These are phyloP conservation scores for Dendrothele bispora DNA, from an alignment of 768 basidiomycete genomes.

Conservation along the genomic window DNA sequence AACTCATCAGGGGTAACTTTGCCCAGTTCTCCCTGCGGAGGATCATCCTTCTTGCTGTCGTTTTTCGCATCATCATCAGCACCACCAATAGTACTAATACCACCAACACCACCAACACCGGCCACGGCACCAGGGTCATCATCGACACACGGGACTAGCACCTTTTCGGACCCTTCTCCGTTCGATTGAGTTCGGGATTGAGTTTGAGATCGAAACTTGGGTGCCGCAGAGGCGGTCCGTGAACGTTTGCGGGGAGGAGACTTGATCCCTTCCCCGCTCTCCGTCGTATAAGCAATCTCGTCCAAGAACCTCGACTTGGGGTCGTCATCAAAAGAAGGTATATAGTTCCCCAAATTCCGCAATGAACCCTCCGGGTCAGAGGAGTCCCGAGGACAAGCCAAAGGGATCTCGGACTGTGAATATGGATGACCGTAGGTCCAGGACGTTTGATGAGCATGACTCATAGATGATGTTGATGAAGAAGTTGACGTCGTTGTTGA, in stretches of 20 bases:
- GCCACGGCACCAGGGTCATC: too few relatives aligned
- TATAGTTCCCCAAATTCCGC: constrained; percentile 63
- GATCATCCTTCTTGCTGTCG: constrained; percentile 27
- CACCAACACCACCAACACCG: too few relatives aligned
- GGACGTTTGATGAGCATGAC: constrained; percentile 4
- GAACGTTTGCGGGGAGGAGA: constrained; percentile 64
- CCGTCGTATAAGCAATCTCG: constrained; percentile 78
- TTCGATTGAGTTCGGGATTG: too few relatives aligned
- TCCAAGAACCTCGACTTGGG: constrained; percentile 93
- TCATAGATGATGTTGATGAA: too few relatives aligned
- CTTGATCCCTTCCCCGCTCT: constrained; percentile 53
- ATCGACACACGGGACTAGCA: constrained; percentile 11
- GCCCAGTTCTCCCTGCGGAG: constrained; percentile 51
- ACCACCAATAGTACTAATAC: constrained; percentile 19
- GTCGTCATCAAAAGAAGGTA: constrained; percentile 96
- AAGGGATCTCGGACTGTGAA: constrained; percentile 45
- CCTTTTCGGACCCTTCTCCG: constrained; percentile 17
- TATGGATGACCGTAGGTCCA: constrained; percentile 89
- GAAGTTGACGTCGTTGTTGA: constrained; percentile 16
- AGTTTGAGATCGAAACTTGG: too few relatives aligned
- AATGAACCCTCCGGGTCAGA: constrained; percentile 21
- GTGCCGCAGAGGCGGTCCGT: constrained; percentile 30
- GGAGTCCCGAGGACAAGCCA: constrained; percentile 40
- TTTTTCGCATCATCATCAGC: constrained; percentile 21
- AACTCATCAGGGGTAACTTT: constrained; percentile 77